phyloP scores from a whole-genome alignment of 768 basidiomycete species.

The Tylopilus felleus region DNA sequence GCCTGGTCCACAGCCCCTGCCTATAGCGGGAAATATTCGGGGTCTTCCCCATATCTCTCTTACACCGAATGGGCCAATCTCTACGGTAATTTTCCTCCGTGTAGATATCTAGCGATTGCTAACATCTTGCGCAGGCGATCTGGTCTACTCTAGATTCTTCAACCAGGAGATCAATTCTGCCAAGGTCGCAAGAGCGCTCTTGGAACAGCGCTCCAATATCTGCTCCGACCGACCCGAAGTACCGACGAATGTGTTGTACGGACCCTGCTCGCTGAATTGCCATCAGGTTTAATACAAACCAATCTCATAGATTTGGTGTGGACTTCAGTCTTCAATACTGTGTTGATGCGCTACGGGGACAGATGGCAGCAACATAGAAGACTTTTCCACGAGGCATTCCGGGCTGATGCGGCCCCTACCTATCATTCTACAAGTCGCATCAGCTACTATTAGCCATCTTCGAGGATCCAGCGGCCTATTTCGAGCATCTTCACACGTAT shows the following conservation, averaged over 20 bases:
- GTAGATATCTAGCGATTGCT: not conserved
- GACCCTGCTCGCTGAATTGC: not conserved
- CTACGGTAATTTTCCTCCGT: constrained; percentile 10
- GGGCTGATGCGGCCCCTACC: constrained; percentile 16
- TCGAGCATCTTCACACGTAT: constrained; percentile 20
- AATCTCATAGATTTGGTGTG: constrained; percentile 26
- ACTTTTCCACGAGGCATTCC: constrained; percentile 36
- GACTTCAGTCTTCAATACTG: constrained; percentile 36
- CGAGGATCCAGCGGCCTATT: constrained; percentile 22
- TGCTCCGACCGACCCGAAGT: constrained; percentile 33
- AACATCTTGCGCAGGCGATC: constrained; percentile 18
- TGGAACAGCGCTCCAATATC: constrained; percentile 25
- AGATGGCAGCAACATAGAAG: constrained; percentile 36
- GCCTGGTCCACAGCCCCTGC: constrained; percentile 20
- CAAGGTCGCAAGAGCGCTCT: constrained; percentile 24
- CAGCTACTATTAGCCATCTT: constrained; percentile 30
- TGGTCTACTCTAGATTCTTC: constrained; percentile 26
- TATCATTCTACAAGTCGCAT: constrained; percentile 31
- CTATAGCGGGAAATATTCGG: constrained; percentile 20
- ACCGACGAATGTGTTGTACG: constrained; percentile 20
- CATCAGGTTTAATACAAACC: not conserved
- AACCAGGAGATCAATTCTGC: constrained; percentile 23
- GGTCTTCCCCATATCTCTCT: constrained; percentile 20
- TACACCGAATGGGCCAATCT: constrained; percentile 17
- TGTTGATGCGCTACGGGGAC: constrained; percentile 35